These are phyloP conservation scores for Geum urbanum DNA, from an alignment of 306 rosid genomes.

Conservation along the genomic window DNA sequence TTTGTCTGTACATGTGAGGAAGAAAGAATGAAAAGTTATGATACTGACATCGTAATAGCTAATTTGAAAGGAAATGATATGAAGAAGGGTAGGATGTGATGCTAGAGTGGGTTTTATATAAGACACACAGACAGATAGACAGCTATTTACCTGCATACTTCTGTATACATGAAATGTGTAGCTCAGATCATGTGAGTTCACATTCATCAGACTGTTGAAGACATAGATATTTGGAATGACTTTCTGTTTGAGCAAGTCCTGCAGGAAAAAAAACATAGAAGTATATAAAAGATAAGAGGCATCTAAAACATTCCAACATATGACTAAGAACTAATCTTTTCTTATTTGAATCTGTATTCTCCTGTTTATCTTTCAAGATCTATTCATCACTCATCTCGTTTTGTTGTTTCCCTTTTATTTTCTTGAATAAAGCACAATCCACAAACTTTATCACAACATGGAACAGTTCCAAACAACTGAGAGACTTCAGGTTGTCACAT, in stretches of 20 bases:
- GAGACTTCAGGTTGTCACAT: constrained; percentile 27
- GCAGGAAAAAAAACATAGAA: constrained; percentile 29
- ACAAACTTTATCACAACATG: neutral
- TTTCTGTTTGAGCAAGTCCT: constrained; percentile 80
- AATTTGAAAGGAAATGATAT: too few species aligned
- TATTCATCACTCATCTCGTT: neutral
- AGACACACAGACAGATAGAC: constrained; percentile 15
- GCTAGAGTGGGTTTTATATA: too few species aligned
- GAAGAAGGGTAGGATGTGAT: neutral
- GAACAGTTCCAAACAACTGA: constrained; percentile 16
- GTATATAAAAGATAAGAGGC: neutral
- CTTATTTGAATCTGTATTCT: neutral
- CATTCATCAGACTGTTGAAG: constrained; percentile 96
- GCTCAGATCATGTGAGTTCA: constrained; percentile 72
- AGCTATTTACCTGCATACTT: constrained; percentile 59
- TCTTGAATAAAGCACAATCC: neutral
- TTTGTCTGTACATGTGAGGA: neutral
- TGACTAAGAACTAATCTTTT: neutral
- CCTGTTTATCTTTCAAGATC: neutral
- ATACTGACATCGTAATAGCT: too few species aligned
- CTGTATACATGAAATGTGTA: constrained; percentile 57
- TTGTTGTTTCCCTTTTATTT: neutral
- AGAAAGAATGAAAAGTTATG: too few species aligned
- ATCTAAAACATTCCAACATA: neutral
- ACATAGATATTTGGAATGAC: constrained; percentile 79